Evolutionary conservation across 495 filamentous ascomycete species (phyloP), one percentile per base, ranked within the genome.

Genomic region (Neurospora africana): DNA sequence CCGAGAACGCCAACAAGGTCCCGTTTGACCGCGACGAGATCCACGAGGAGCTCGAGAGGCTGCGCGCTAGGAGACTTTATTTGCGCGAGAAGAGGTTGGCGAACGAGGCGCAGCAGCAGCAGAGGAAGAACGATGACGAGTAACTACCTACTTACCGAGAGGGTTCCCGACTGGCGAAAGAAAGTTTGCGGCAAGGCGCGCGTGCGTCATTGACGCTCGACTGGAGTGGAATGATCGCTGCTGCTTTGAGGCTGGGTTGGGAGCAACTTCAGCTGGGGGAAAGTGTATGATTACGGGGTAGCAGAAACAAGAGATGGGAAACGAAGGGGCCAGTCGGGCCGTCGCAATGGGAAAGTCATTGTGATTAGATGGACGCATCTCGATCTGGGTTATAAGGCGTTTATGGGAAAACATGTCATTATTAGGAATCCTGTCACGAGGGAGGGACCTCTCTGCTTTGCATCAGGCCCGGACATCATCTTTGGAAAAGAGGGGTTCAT

Each of bases 11-110:
- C 47, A 91, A 99, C 81, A 92, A 87, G 78, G 93, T 99, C 68
- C 95, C 95, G 0, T 87, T 91, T 53, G 94, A 98, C 74, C 89
- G 86, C 73, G 95, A 97, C 41, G 95, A 99, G 82, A 94, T 97
- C 72, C 82, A 88, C 8, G 83, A 84, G 67, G 93, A 97, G 85
- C 80, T 96, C 40, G 84, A 93, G 76, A 83, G 93, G 72, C 84
- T 98, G 82, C 87, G 89, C 71, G 83, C 82, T 77, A 80, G 83
- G 72, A 80, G 92, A 72, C 74, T 91, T 73, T 87, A 88, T 76
- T 76, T 85, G 75, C 84, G 91, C 71, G 89, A 88, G 71, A 82
- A 80, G 79, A 81, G 90, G 69, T 78, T 93, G 79, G 86, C 86
- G 73, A 78, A 78, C 41, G 87, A 89, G 79, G 84, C 82, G 27